Evolutionary conservation across 495 filamentous ascomycete species (phyloP).

Genomic region (Apiosordaria backusii): DNA sequence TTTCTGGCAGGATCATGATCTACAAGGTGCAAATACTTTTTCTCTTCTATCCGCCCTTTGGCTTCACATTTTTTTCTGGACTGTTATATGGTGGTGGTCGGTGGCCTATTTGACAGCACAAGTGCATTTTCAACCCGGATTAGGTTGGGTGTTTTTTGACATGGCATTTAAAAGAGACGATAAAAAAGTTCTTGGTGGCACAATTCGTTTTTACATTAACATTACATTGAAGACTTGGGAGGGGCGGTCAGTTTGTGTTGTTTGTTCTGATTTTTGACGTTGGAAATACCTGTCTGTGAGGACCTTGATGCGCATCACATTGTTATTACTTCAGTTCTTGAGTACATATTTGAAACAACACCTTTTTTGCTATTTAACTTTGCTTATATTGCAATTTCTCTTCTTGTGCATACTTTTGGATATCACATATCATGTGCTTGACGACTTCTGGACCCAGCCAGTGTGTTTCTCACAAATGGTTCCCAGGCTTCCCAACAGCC

Average conservation of each 20-base stretch:
- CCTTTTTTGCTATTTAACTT: background rate
- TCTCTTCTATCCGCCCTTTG: background rate
- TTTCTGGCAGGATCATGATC: background rate
- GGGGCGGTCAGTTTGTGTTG: background rate
- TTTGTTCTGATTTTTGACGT: background rate
- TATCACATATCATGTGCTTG: background rate
- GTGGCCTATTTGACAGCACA: background rate
- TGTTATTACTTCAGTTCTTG: background rate
- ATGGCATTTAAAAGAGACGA: conserved; percentile 13
- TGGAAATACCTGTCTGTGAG: background rate
- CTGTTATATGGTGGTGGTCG: background rate
- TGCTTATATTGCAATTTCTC: background rate
- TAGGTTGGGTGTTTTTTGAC: background rate
- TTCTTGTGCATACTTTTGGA: background rate
- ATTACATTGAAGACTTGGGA: background rate
- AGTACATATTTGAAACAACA: background rate
- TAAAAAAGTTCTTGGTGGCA: conserved; percentile 9
- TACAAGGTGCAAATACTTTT: background rate
- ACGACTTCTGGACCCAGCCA: background rate
- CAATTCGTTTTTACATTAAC: background rate
- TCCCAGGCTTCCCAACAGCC: background rate
- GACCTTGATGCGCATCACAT: background rate
- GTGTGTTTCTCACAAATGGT: background rate
- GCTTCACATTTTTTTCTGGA: background rate
- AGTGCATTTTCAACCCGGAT: background rate